Conservation (phyloP, 305 asterid species). For the Fraxinus velutina region DNA sequence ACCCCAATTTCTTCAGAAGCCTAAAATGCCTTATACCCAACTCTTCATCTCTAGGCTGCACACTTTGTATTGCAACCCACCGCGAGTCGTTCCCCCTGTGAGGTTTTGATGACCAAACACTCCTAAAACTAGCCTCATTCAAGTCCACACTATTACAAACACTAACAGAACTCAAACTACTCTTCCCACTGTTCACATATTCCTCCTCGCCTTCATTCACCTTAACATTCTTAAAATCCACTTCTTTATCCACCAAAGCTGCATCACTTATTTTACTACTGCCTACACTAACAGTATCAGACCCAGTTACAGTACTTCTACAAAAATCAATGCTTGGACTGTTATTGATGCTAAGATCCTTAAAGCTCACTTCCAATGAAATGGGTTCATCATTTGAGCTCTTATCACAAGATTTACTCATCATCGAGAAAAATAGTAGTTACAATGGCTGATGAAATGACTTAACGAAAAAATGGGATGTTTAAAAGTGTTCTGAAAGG, state of each 20-base stretch:
- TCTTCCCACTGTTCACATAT: slow-evolving; percentile 26
- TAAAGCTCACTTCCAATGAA: slow-evolving; percentile 39
- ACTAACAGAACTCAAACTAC: slow-evolving; percentile 36
- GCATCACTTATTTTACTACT: slow-evolving; percentile 48
- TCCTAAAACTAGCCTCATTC: slow-evolving; percentile 62
- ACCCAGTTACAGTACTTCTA: slow-evolving; percentile 49
- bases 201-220: slow-evolving; percentile 30
- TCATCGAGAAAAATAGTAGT: slow-evolving; percentile 24
- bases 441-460: slow-evolving; percentile 46
- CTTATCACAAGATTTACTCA: slow-evolving; percentile 37
- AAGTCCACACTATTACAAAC: slow-evolving; percentile 32
- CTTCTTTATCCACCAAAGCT: slow-evolving; percentile 38
- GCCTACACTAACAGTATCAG: slow-evolving; percentile 40
- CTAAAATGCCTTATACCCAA: slow-evolving; percentile 83
- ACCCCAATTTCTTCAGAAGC: slow-evolving; percentile 82
- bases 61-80: slow-evolving; percentile 80
- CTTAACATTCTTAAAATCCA: slow-evolving; percentile 27
- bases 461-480: slow-evolving; percentile 23
- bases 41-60: slow-evolving; percentile 55
- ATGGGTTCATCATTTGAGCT: slow-evolving; percentile 30
- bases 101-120: slow-evolving; percentile 64
- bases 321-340: slow-evolving; percentile 53
- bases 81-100: slow-evolving; percentile 73
- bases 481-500: slow-evolving; percentile 29
- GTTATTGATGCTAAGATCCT: slow-evolving; percentile 35